Conservation (phyloP, 306 rosid genomes). For the Prunus persica region Prunus_persica_NCBIv2 NC_034013.1:1668501-1669000, state of each 20-base stretch:
- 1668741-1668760: slow-evolving; percentile 39
- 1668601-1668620: background rate
- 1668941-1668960: slow-evolving; percentile 63
- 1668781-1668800: slow-evolving; percentile 46
- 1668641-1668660: slow-evolving; percentile 68
- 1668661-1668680: slow-evolving; percentile 37
- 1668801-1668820: slow-evolving; percentile 35
- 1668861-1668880: slow-evolving; percentile 93
- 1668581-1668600: background rate
- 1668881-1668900: slow-evolving; percentile 98
- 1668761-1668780: slow-evolving; percentile 40
- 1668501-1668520: background rate
- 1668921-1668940: slow-evolving; percentile 91
- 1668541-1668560: background rate
- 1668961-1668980: background rate
- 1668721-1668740: slow-evolving; percentile 2
- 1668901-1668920: slow-evolving; percentile 81
- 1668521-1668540: background rate
- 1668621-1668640: background rate
- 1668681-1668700: slow-evolving; percentile 34
- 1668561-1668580: background rate
- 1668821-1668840: slow-evolving; percentile 53
- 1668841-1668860: slow-evolving; percentile 81
- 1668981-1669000: background rate
- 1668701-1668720: slow-evolving; percentile 12